Percentiles rank a stretch among this genome's conserved stretches.
phyloP scores from a whole-genome alignment of 192 early-diverging fungal species.

The Dissophora ornata region DNA sequence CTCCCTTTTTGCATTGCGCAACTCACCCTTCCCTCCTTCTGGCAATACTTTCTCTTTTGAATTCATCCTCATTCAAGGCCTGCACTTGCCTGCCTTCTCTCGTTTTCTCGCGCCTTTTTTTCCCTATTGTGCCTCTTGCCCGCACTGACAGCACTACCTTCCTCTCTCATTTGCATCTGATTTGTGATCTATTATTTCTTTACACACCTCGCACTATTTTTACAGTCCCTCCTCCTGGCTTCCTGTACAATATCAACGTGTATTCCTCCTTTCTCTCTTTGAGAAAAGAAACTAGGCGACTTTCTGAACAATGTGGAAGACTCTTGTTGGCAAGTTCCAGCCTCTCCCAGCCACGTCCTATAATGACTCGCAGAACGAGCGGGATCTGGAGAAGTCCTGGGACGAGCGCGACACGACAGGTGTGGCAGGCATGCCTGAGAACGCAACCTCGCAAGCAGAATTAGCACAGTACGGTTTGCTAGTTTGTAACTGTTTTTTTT shows the following conservation, averaged over 20 bases:
- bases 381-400: slow-evolving; percentile 45
- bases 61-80: not conserved
- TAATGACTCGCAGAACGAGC: slow-evolving; percentile 40
- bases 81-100: not conserved
- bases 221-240: too few relatives aligned
- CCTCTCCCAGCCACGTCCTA: slow-evolving; percentile 47
- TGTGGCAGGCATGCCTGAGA: slow-evolving; percentile 33
- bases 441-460: slow-evolving; percentile 38
- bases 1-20: not conserved
- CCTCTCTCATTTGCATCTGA: too few relatives aligned
- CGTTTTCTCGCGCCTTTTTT: not conserved
- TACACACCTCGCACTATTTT: too few relatives aligned
- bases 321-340: slow-evolving; percentile 54
- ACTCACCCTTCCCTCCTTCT: slow-evolving; percentile 6
- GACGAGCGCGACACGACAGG: slow-evolving; percentile 52
- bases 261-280: not conserved
- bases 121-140: not conserved
- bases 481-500: not conserved
- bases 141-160: too few relatives aligned
- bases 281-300: not conserved
- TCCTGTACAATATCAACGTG: too few relatives aligned
- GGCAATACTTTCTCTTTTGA: not conserved
- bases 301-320: slow-evolving; percentile 40
- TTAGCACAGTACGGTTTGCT: slow-evolving; percentile 29
- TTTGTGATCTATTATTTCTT: too few relatives aligned